These are phyloP conservation scores for Tetrahymena thermophila DNA, from an alignment of 73 alveolate genomes.

Conservation along the genomic window DNA sequence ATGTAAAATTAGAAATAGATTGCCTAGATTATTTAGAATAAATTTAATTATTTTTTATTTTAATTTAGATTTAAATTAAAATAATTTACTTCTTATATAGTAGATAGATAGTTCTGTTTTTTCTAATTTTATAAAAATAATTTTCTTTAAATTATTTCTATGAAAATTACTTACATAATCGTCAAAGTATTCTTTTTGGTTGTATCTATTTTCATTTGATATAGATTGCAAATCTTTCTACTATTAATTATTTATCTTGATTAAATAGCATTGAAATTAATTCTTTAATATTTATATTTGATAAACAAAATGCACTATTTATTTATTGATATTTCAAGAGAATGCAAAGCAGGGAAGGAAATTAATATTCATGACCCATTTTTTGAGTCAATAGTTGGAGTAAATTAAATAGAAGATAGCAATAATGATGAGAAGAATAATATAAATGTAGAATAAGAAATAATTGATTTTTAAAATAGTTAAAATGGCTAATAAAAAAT, in stretches of 20 bases:
- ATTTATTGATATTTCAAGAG: background rate
- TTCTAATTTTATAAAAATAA: too few relatives aligned
- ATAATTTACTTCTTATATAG: too few relatives aligned
- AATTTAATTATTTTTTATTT: too few relatives aligned
- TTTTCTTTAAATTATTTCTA: too few relatives aligned
- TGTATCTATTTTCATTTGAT: background rate
- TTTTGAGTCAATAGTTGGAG: background rate
- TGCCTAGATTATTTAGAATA: too few relatives aligned
- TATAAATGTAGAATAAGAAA: background rate
- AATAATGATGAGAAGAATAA: background rate
- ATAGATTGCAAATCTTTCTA: background rate
- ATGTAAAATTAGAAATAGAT: too few relatives aligned
- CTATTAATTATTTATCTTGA: background rate
- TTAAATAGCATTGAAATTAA: background rate
- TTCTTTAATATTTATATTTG: background rate
- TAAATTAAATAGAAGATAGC: background rate
- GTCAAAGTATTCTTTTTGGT: too few relatives aligned
- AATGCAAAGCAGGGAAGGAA: background rate
- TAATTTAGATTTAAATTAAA: too few relatives aligned
- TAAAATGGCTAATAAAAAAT: background rate
- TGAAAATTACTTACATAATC: too few relatives aligned
- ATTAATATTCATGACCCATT: background rate
- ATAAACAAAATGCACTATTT: background rate
- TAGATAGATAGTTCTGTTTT: too few relatives aligned
- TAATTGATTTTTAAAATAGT: background rate